Conservation (phyloP, 352 stramenopile species). For the Phytophthora lateralis region DNA sequence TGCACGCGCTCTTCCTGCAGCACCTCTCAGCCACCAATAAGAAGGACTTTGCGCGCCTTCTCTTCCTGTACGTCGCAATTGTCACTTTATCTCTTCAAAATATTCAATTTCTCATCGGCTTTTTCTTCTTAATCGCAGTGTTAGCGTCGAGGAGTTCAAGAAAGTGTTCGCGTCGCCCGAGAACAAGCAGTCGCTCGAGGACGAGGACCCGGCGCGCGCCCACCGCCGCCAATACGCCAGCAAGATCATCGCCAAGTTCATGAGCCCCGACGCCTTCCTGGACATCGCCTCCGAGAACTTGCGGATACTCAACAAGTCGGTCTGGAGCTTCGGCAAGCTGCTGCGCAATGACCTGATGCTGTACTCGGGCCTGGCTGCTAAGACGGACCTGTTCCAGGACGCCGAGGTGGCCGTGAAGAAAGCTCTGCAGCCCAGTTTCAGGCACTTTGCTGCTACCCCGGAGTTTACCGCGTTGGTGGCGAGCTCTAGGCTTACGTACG, state of each 20-base stretch:
- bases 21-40: conserved; percentile 68
- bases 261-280: conserved; percentile 81
- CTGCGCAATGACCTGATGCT: conserved; percentile 79
- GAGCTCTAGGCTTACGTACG: conserved; percentile 63
- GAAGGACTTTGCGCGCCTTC: conserved; percentile 75
- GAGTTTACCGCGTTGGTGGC: conserved; percentile 63
- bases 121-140: conserved; percentile 4
- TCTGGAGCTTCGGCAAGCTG: conserved; percentile 78
- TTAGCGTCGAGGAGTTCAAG: conserved; percentile 90
- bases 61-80: conserved; percentile 64
- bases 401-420: conserved; percentile 75
- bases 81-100: neutral
- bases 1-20: conserved; percentile 84
- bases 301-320: conserved; percentile 80
- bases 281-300: conserved; percentile 82
- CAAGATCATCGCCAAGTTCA: conserved; percentile 90
- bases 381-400: conserved; percentile 81
- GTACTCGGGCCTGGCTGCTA: conserved; percentile 71
- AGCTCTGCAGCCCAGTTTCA: conserved; percentile 74
- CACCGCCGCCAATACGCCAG: conserved; percentile 74
- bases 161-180: conserved; percentile 48
- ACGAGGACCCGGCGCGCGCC: conserved; percentile 31
- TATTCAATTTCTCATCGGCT: neutral
- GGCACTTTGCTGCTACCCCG: conserved; percentile 57
- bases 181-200: conserved; percentile 17